Base-by-base conservation (phyloP, 768 basidiomycete genomes). In the Kondoa subrosea region DNA sequence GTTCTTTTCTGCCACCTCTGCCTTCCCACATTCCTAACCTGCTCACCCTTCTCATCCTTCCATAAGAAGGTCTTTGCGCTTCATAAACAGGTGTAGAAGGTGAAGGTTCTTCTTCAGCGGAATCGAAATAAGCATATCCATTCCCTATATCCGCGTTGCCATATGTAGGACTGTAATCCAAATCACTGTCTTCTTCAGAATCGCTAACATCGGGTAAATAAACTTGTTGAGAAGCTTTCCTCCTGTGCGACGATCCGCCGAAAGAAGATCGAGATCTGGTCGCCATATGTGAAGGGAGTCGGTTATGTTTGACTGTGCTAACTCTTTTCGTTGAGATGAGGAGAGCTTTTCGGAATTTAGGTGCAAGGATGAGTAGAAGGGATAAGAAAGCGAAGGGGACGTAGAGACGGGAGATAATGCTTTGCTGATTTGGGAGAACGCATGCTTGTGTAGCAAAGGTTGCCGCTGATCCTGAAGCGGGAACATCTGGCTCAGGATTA, bases 401-500 rank as follows among this genome's bases (percentile, higher is more conserved):
- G 75, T 93, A 74, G 30, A 78, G 67, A 64, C 80, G 77, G 56
- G 85, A 76, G 77, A 91, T 95, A 70, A 90, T 87, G 56, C 82
- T 80, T 58, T 89, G 75, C 74, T 93, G 91, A 77, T 91, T 84
- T 0, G 92, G 93, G 67, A 97, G 81, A 57, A 85, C 74, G 77
- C 92, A 96, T 63, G 30, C 64, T 25, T 17, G 72, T 25, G 27
- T 67, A 3, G 67, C 64, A 66, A 40, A 70, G 56, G 68, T 73
- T 21, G 8, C 40, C 21, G 40, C 21, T 50, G 40, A 8, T 8
- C 40, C 40, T 50, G 40, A 57, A 33, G 63, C 27, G 34, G 34
- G 56, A 65, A 67, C 15, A 67, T 58, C 15, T 79, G 80, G 27
- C 34, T 33, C 2, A 34, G 71, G 33, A 34, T 70, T 64, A 56